Percentiles rank a stretch among this genome's conserved stretches.
These are phyloP conservation scores for Pichia kluyveri DNA, from an alignment of 805 yeast genomes.

Conservation along the genomic window DNA sequence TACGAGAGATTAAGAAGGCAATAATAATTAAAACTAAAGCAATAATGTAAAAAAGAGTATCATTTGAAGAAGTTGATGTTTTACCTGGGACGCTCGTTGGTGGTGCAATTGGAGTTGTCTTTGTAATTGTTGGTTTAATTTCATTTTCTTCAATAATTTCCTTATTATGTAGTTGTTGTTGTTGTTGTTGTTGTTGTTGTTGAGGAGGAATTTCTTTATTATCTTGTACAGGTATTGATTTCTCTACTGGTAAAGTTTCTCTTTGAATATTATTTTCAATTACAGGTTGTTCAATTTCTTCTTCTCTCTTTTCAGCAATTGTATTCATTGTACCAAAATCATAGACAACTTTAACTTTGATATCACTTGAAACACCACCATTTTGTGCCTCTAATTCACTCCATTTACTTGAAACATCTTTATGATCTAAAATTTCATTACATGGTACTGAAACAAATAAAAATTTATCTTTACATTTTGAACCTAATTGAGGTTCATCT, in stretches of 20 bases:
- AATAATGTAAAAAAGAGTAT: neutral
- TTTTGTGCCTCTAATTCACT: constrained; percentile 55
- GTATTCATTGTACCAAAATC: constrained; percentile 20
- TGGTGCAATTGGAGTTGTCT: neutral
- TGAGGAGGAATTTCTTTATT: neutral
- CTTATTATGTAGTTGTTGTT: neutral
- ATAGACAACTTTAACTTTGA: constrained; percentile 25
- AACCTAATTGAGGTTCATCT: constrained; percentile 63
- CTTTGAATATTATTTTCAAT: no score
- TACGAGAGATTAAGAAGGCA: neutral
- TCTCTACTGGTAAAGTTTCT: neutral
- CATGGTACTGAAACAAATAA: constrained; percentile 81
- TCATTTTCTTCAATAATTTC: neutral
- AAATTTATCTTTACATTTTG: constrained; percentile 86
- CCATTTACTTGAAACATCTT: constrained; percentile 64
- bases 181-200: no score
- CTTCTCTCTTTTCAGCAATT: constrained; percentile 21
- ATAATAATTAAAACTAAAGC: neutral
- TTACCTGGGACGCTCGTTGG: neutral
- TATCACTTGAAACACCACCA: constrained; percentile 16
- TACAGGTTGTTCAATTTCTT: neutral
- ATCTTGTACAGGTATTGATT: neutral
- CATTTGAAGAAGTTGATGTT: neutral
- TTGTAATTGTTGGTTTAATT: neutral
- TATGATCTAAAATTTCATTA: constrained; percentile 45